phyloP scores from a whole-genome alignment of 2,329 filamentous ascomycete species.

The Myriosclerotinia duriaeana region DNA sequence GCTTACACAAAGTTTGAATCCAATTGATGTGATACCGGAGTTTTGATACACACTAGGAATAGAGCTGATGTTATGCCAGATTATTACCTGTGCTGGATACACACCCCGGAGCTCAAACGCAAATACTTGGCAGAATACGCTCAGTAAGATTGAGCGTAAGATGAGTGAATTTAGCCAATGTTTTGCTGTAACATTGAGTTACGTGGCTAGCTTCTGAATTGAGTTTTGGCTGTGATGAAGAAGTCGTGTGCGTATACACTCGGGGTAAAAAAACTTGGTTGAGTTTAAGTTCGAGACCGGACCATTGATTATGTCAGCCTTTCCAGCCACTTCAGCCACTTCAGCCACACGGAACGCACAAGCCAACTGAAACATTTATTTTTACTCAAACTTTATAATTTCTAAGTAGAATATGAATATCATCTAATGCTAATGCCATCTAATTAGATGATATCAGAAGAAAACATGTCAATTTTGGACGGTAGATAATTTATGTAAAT shows the following conservation, averaged over 20 bases:
- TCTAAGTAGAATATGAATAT: too few relatives aligned
- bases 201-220: neutral
- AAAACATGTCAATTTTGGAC: neutral
- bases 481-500: neutral
- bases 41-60: neutral
- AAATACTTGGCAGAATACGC: neutral
- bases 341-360: neutral
- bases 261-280: constrained; percentile 1
- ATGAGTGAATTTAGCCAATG: constrained; percentile 10
- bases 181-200: neutral
- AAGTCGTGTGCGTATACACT: constrained; percentile 7
- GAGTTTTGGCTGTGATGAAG: neutral
- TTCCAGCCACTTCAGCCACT: neutral
- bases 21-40: constrained; percentile 6
- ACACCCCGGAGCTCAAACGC: neutral
- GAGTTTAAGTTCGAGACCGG: constrained; percentile 9
- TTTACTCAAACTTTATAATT: neutral
- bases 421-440: too few relatives aligned
- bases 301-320: constrained; percentile 4
- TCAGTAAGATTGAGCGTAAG: neutral
- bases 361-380: neutral
- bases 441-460: too few relatives aligned
- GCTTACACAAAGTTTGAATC: neutral
- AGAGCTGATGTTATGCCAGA: neutral
- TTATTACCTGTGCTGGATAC: neutral